phyloP scores from a whole-genome alignment of 208 protist genomes.

The Naegleria lovaniensis region DNA sequence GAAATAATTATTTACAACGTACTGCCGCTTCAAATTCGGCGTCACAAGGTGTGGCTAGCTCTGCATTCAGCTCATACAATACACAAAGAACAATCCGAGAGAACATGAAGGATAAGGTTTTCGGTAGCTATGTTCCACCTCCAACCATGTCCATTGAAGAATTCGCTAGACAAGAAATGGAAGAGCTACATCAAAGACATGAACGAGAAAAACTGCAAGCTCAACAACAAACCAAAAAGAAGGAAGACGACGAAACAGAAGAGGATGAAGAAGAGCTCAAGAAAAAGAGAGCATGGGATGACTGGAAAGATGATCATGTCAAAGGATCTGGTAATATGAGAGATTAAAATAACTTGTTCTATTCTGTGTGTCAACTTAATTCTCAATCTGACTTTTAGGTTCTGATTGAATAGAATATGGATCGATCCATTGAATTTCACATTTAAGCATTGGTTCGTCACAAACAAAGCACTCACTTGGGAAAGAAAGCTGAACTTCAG shows the following conservation, averaged over 20 bases:
- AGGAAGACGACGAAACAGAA: not conserved
- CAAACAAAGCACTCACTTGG: not conserved
- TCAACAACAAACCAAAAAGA: not conserved
- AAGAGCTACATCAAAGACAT: not conserved
- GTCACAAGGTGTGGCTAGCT: not conserved
- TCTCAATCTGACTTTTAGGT: no score
- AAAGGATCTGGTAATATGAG: slow-evolving; percentile 1
- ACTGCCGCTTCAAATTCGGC: no score
- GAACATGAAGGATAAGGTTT: not conserved
- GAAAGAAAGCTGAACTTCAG: not conserved
- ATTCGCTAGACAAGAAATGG: not conserved
- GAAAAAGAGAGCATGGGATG: slow-evolving; percentile 10
- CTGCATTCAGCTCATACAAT: not conserved
- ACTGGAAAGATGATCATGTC: slow-evolving; percentile 9
- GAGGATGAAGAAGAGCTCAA: not conserved
- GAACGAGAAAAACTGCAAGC: not conserved
- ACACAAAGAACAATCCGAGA: not conserved
- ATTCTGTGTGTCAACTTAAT: not conserved
- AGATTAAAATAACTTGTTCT: not conserved
- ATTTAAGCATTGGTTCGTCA: not conserved
- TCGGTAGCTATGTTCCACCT: not conserved
- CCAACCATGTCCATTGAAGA: not conserved
- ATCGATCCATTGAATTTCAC: not conserved
- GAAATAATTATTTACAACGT: not conserved
- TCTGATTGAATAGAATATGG: not conserved